Conservation (phyloP, 2,329 filamentous ascomycete genomes). For the Pseudogymnoascus sp. region DNA sequence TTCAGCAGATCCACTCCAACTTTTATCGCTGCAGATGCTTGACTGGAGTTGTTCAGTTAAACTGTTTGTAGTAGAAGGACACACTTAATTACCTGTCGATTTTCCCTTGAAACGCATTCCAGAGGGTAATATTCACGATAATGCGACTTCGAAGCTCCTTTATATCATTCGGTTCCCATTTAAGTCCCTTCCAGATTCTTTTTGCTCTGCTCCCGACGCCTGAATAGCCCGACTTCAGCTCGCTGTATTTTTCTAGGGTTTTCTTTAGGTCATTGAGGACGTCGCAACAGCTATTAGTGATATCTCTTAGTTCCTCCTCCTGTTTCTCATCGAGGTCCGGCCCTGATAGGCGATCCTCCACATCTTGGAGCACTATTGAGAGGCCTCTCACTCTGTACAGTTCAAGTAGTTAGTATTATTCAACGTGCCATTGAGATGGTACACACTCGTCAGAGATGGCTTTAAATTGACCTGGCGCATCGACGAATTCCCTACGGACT, state of each 20-base stretch:
- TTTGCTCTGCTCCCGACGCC: constrained; percentile 6
- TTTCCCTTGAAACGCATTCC: constrained; percentile 5
- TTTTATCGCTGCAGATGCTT: neutral
- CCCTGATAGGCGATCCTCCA: constrained; percentile 19
- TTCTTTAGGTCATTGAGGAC: constrained; percentile 13
- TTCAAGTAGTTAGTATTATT: neutral
- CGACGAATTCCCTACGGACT: constrained; percentile 17
- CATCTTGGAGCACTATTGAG: constrained; percentile 21
- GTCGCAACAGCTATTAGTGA: constrained; percentile 15
- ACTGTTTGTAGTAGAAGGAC: neutral
- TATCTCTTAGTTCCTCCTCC: constrained; percentile 16
- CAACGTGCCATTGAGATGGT: neutral
- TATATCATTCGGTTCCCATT: constrained; percentile 12
- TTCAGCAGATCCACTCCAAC: neutral
- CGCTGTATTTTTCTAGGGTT: constrained; percentile 10
- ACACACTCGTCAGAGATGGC: constrained; percentile 18
- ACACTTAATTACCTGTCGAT: constrained; percentile 2
- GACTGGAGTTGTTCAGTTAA: neutral
- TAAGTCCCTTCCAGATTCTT: constrained; percentile 22
- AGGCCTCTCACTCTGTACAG: constrained; percentile 19
- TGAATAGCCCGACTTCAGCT: constrained; percentile 10
- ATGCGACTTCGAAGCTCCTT: constrained; percentile 10
- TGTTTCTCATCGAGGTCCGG: constrained; percentile 16
- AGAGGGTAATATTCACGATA: constrained; percentile 10
- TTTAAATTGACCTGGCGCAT: constrained; percentile 17